Percentiles rank a stretch among this genome's conserved stretches.
These are phyloP conservation scores for Pinus taeda DNA, from an alignment of 75 land plant genomes.

Conservation along the genomic window DNA sequence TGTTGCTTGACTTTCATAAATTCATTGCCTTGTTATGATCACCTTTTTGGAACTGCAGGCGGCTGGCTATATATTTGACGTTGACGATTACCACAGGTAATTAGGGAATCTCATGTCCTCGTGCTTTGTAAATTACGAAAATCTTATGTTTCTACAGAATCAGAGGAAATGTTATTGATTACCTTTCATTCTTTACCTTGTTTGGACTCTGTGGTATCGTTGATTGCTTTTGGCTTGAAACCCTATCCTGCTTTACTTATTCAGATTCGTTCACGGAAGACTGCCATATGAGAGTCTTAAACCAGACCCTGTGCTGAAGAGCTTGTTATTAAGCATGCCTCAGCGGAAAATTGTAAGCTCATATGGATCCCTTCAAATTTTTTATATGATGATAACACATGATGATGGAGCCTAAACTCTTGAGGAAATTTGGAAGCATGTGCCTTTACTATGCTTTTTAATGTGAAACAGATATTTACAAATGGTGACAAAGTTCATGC, in stretches of 20 bases:
- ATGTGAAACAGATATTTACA: slow-evolving; percentile 58
- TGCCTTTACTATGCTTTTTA: neutral
- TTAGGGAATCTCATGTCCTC: neutral
- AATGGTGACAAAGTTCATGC: slow-evolving; percentile 76
- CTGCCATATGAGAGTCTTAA: slow-evolving; percentile 66
- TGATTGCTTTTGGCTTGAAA: neutral
- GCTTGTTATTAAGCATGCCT: slow-evolving; percentile 70
- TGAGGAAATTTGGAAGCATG: neutral
- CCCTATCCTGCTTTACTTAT: neutral
- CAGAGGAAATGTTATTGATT: neutral
- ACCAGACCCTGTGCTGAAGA: slow-evolving; percentile 63
- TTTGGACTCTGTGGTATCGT: neutral
- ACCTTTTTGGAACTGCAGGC: slow-evolving; percentile 39
- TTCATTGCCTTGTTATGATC: neutral
- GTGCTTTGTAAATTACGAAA: neutral
- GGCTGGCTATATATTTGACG: slow-evolving; percentile 73
- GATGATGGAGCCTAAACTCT: neutral
- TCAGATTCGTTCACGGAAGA: slow-evolving; percentile 48
- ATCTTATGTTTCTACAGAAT: neutral
- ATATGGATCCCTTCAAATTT: neutral
- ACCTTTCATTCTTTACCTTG: neutral
- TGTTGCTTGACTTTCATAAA: neutral
- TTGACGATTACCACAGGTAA: slow-evolving; percentile 88
- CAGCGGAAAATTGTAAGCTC: slow-evolving; percentile 70
- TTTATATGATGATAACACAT: neutral